Evolutionary conservation across 129 eudicot genomes (phyloP).

Genomic region (Helichrysum umbraculigerum): DNA sequence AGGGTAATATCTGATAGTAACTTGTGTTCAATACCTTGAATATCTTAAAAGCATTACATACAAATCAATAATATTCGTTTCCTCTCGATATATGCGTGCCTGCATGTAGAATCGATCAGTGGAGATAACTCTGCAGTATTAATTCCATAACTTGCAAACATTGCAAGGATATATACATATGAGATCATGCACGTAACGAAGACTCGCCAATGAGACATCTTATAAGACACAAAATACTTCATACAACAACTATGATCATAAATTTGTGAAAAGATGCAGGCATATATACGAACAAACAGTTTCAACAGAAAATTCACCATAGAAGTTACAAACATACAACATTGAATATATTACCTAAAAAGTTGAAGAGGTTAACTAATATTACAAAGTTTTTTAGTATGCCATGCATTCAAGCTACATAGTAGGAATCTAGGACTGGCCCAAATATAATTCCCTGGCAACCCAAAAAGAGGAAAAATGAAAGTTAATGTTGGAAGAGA

Average conservation of each 20-base stretch:
- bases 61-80: conserved; percentile 77
- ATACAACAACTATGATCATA: conserved; percentile 1
- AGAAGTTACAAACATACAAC: no score
- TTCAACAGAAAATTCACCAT: background rate
- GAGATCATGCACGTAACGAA: conserved; percentile 16
- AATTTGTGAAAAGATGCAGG: conserved; percentile 13
- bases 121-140: conserved; percentile 11
- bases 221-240: conserved; percentile 1
- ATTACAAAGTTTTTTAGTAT: background rate
- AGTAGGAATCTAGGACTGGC: background rate
- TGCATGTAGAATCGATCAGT: conserved; percentile 33
- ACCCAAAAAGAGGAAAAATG: background rate
- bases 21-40: conserved; percentile 61
- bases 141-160: background rate
- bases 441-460: background rate
- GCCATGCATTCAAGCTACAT: background rate
- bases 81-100: conserved; percentile 81
- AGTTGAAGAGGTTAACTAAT: background rate
- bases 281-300: background rate
- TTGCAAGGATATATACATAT: conserved; percentile 4
- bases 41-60: conserved; percentile 88
- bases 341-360: background rate
- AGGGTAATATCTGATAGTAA: conserved; percentile 16
- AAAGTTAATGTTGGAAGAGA: background rate
- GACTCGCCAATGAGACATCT: conserved; percentile 17